Evolutionary conservation across 768 basidiomycete genomes (phyloP).

Genomic region (Wakefieldia striispora): DNA sequence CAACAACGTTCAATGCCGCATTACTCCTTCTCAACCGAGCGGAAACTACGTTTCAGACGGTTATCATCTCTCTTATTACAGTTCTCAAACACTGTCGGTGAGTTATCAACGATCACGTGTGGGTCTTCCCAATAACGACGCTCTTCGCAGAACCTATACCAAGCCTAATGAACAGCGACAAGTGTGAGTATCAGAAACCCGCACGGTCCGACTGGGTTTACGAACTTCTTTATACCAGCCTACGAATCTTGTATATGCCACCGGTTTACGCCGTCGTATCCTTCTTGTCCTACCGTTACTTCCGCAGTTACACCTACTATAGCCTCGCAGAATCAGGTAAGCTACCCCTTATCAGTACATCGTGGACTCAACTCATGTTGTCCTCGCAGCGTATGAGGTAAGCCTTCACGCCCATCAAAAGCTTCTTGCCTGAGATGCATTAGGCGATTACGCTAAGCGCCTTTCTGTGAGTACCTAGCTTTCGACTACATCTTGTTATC

Average conservation of each 20-base stretch:
- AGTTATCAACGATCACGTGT: constrained; percentile 17
- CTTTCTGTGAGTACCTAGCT: constrained; percentile 61
- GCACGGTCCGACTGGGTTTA: not conserved
- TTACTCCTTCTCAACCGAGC: not conserved
- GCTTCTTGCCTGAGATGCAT: constrained; percentile 16
- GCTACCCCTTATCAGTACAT: constrained; percentile 15
- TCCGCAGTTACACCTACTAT: constrained; percentile 72
- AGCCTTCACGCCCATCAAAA: constrained; percentile 12
- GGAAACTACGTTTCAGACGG: constrained; percentile 41
- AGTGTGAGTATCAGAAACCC: constrained; percentile 47
- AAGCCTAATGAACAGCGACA: constrained; percentile 75
- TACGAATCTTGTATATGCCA: constrained; percentile 86
- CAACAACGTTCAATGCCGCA: not conserved
- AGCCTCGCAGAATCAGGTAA: constrained; percentile 48
- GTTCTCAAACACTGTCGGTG: constrained; percentile 65
- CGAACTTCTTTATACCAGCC: constrained; percentile 34
- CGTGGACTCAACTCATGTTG: constrained; percentile 26
- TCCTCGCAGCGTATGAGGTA: constrained; percentile 63
- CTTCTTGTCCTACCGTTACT: constrained; percentile 84
- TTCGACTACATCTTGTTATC: not conserved
- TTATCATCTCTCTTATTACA: constrained; percentile 55
- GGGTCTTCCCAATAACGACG: not conserved
- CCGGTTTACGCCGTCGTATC: constrained; percentile 78
- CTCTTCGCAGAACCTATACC: constrained; percentile 59
- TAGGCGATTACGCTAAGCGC: constrained; percentile 83